Evolutionary conservation across 2,329 filamentous ascomycete species (phyloP).

Genomic region (Colletotrichum siamense): DNA sequence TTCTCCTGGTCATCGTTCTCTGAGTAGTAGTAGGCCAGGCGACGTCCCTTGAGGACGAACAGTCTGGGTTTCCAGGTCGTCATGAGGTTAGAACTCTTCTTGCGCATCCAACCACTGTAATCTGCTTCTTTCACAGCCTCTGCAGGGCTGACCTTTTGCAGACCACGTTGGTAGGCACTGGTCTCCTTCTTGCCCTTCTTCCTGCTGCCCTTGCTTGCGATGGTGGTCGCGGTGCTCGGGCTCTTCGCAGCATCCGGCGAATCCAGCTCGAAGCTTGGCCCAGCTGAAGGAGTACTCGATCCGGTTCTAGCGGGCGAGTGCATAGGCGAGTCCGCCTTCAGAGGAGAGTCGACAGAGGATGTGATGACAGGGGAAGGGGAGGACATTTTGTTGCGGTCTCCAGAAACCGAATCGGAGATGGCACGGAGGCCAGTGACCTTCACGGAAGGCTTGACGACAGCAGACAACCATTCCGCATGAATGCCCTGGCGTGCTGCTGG

Average conservation of each 20-base stretch:
- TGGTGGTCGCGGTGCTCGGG: conserved; percentile 53
- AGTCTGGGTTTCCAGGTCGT: conserved; percentile 96
- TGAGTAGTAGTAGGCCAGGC: conserved; percentile 94
- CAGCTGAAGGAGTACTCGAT: conserved; percentile 71
- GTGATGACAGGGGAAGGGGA: not conserved
- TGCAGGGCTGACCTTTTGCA: conserved; percentile 79
- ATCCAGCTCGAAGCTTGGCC: conserved; percentile 79
- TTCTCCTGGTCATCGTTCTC: conserved; percentile 93
- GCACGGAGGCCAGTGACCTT: conserved; percentile 74
- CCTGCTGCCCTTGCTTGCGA: conserved; percentile 53
- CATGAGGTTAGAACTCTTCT: conserved; percentile 95
- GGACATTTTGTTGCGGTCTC: conserved; percentile 57
- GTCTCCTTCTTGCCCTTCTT: conserved; percentile 93
- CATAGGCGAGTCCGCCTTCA: conserved; percentile 55
- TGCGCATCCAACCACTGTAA: conserved; percentile 99
- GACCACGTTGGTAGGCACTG: conserved; percentile 87
- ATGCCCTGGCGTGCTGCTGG: conserved; percentile 47
- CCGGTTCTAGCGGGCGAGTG: conserved; percentile 77
- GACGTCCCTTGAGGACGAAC: conserved; percentile 91
- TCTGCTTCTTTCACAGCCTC: conserved; percentile 88
- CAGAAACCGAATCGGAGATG: conserved; percentile 77
- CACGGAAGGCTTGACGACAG: conserved; percentile 52
- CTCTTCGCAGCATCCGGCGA: conserved; percentile 70
- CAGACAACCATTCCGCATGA: conserved; percentile 62
- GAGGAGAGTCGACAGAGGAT: conserved; percentile 54